Base-by-base conservation (phyloP, 1,139 yeast genomes). In the Suhomyces anneliseae region DNA sequence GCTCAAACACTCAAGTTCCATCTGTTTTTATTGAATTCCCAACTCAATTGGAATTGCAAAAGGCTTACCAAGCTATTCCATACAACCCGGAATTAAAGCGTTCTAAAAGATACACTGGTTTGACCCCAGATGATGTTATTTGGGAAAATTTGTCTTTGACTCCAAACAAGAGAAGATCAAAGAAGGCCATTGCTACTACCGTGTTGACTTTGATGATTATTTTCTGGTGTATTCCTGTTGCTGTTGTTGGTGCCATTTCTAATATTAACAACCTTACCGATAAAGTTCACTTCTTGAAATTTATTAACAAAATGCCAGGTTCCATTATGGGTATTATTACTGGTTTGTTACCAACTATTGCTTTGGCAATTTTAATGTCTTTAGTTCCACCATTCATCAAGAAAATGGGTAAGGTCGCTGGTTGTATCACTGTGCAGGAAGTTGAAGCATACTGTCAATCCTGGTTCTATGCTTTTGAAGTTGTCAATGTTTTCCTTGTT, bases 21-120 rank as follows among this genome's bases (percentile, higher is more conserved):
- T 87, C 97, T 35, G 96, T 87, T 15, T 90, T 93, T 62, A 77
- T 92, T 44, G 93, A 88, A 63, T 93, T 93, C 66, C 83, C 87
- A 46, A 81, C 90, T 49, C 97, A 90, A 67, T 83, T 86, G 60
- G 89, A 89, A 58, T 89, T 95, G 36, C 97, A 92, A 68, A 75
- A 85, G 55, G 98, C 97, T n/a, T 83, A 76, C 62, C 98, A 92
- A 69, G 81, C 88, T 27, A 71, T 82, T 47, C 82, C 90, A 10
- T 85, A 81, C 66, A 86, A 86, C 60, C 68, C 70, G 14, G 88
- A 90, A 5, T 71, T 87, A 45, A 82, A 79, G 54, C 73, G 83
- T 70, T 67, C 78, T 24, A 89, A 88, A 34, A 76, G 87, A 39
- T 74, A 72, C 54, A 78, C 81, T 48, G 90, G 90, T 38, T 51